A percentile compares a stretch with the other conserved stretches of the same genome.
These are phyloP conservation scores for Amanita fuliginea DNA, from an alignment of 768 basidiomycete species.

Conservation along the genomic window DNA sequence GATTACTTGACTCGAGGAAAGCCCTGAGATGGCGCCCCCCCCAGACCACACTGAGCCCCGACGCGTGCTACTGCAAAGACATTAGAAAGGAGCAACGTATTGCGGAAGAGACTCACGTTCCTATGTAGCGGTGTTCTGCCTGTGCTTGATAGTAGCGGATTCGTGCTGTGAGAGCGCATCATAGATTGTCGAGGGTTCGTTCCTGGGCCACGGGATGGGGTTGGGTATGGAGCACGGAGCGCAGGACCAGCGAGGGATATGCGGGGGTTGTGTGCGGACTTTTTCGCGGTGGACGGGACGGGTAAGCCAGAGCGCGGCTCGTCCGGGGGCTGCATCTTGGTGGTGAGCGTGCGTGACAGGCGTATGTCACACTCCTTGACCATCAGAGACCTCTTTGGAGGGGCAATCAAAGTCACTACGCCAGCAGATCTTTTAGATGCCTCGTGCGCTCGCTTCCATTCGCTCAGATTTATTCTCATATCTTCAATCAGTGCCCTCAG, in stretches of 20 bases:
- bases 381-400: conserved; percentile 73
- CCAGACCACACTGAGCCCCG: conserved; percentile 69
- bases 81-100: conserved; percentile 7
- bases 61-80: conserved; percentile 44
- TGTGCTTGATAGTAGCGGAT: conserved; percentile 59
- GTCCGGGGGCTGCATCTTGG: conserved; percentile 38
- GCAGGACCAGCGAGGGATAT: conserved; percentile 74
- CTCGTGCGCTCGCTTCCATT: conserved; percentile 48
- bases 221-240: conserved; percentile 42
- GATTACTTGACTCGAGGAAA: conserved; percentile 32
- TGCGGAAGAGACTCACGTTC: conserved; percentile 27
- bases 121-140: conserved; percentile 68
- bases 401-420: conserved; percentile 60
- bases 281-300: conserved; percentile 67
- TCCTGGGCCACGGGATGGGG: conserved; percentile 19
- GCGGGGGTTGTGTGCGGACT: conserved; percentile 41
- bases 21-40: conserved; percentile 36
- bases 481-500: conserved; percentile 26
- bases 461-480: neutral
- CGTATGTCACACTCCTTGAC: conserved; percentile 3
- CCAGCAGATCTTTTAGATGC: conserved; percentile 63
- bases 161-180: conserved; percentile 62
- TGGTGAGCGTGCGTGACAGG: conserved; percentile 21
- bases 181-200: conserved; percentile 60
- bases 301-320: conserved; percentile 63